phyloP scores from a whole-genome alignment of 1,139 yeast species.

The Blastobotrys proliferans region DNA sequence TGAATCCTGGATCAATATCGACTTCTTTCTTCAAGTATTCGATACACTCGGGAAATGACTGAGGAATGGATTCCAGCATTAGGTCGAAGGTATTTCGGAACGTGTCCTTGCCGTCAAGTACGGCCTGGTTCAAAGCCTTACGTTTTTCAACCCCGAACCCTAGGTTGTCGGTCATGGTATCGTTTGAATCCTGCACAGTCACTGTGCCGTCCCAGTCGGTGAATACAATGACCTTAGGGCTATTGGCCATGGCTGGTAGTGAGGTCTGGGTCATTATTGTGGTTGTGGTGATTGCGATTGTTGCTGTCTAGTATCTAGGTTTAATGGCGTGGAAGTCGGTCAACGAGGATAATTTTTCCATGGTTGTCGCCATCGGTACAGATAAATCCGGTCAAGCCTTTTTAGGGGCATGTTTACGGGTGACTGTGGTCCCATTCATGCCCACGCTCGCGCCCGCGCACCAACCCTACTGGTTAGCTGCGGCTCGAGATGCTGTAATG shows the following conservation, averaged over 20 bases:
- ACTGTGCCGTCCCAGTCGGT: constrained; percentile 99
- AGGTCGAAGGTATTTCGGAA: constrained; percentile 76
- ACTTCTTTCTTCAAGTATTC: constrained; percentile 50
- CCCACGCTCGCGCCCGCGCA: no score
- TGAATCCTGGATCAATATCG: constrained; percentile 86
- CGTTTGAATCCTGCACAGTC: constrained; percentile 88
- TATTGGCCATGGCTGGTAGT: constrained; percentile 32
- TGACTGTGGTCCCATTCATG: no score
- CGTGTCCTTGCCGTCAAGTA: constrained; percentile 60
- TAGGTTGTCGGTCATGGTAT: constrained; percentile 76
- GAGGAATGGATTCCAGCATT: constrained; percentile 75
- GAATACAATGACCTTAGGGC: constrained; percentile 71
- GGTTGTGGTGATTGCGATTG: no score
- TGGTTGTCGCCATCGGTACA: no score
- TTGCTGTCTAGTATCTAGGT: background rate
- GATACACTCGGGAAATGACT: constrained; percentile 80
- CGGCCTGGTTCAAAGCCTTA: constrained; percentile 61
- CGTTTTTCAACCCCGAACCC: constrained; percentile 81
- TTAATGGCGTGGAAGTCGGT: no score
- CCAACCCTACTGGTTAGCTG: no score
- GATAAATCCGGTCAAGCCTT: no score
- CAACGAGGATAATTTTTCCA: no score
- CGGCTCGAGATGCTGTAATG: no score
- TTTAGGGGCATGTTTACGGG: no score
- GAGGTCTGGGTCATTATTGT: constrained; percentile 1